A percentile compares a stretch with the other conserved stretches of the same genome.
phyloP scores from a whole-genome alignment of 1,139 yeast species.

The Hyphopichia khmerensis region DNA sequence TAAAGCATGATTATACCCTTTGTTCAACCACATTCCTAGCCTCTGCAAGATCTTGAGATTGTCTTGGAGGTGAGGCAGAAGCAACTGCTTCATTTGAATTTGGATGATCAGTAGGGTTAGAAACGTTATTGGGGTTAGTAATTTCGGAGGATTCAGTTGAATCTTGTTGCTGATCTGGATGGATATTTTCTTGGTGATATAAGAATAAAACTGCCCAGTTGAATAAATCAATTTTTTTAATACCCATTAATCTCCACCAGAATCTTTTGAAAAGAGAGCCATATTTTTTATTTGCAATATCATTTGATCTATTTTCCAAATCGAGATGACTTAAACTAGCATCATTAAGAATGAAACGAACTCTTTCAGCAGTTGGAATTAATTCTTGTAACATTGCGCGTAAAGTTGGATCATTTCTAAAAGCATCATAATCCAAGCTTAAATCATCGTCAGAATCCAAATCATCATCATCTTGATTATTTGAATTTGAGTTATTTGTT shows the following conservation, averaged over 20 bases:
- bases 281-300: constrained; percentile 34
- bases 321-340: constrained; percentile 24
- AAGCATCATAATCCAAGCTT: constrained; percentile 38
- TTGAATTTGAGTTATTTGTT: constrained; percentile 5
- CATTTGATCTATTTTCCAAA: constrained; percentile 45
- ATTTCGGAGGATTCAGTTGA: not conserved
- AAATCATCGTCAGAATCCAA: constrained; percentile 24
- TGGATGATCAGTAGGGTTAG: constrained; percentile 1
- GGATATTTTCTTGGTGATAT: constrained; percentile 19
- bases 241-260: constrained; percentile 59
- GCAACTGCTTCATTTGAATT: not conserved
- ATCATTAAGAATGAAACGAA: constrained; percentile 31
- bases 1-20: constrained; percentile 15
- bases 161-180: too few species aligned
- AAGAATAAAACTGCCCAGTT: constrained; percentile 51
- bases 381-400: constrained; percentile 41
- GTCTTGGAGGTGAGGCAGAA: not conserved
- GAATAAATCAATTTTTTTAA: constrained; percentile 44
- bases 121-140: not conserved
- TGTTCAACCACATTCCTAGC: constrained; percentile 25
- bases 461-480: constrained; percentile 11
- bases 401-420: constrained; percentile 40
- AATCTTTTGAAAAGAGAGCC: constrained; percentile 32
- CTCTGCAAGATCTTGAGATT: not conserved
- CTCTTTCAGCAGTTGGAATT: constrained; percentile 41